Evolutionary conservation across 208 protist genomes (phyloP).

Genomic region (Crithidia sp.): DNA sequence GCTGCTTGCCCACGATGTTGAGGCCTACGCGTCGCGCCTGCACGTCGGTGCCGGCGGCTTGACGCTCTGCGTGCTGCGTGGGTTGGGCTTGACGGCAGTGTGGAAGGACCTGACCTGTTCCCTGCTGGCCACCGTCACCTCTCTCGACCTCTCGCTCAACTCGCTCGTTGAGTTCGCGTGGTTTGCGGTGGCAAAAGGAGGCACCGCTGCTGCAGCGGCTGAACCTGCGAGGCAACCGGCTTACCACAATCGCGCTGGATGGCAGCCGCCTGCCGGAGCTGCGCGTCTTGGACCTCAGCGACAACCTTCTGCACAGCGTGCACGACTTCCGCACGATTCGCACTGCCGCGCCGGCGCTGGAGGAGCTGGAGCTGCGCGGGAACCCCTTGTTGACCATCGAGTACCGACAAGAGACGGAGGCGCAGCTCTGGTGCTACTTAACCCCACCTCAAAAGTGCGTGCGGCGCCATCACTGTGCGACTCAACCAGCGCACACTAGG

Average conservation of each 20-base stretch:
- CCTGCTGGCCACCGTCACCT: constrained; percentile 42
- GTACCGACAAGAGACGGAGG: constrained; percentile 24
- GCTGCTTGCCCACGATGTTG: constrained; percentile 40
- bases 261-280: constrained; percentile 38
- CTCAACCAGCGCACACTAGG: constrained; percentile 16
- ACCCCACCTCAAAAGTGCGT: constrained; percentile 7
- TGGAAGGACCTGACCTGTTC: constrained; percentile 34
- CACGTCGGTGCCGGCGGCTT: constrained; percentile 7
- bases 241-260: constrained; percentile 41
- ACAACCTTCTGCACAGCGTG: constrained; percentile 57
- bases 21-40: constrained; percentile 38
- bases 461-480: constrained; percentile 1
- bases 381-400: constrained; percentile 69
- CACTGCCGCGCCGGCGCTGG: constrained; percentile 42
- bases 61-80: constrained; percentile 48
- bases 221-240: constrained; percentile 62
- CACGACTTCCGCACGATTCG: constrained; percentile 44
- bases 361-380: constrained; percentile 53
- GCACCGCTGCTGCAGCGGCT: constrained; percentile 63
- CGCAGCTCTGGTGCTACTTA: constrained; percentile 26
- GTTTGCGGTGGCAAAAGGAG: constrained; percentile 44
- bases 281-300: constrained; percentile 51
- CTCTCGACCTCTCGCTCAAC: constrained; percentile 68
- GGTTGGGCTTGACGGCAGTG: constrained; percentile 45
- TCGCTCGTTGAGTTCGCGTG: constrained; percentile 52